phyloP scores from a whole-genome alignment of 2,329 filamentous ascomycete genomes.

The Claviceps sp. region DNA sequence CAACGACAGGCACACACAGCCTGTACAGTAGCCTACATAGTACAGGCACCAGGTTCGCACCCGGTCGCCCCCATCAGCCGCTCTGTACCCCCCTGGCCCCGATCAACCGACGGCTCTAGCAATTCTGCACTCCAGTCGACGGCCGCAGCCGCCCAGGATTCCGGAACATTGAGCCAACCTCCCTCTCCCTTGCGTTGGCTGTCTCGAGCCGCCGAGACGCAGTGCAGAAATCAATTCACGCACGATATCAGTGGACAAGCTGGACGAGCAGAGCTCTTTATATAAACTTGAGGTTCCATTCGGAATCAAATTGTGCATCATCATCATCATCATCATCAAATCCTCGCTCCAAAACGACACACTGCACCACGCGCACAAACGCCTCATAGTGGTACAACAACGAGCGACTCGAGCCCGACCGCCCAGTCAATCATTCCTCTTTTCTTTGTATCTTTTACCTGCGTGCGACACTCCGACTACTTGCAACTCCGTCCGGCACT shows the following conservation, averaged over 20 bases:
- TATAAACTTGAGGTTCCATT: conserved; percentile 6
- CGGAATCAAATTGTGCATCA: not conserved
- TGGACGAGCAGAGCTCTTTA: not conserved
- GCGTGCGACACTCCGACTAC: too few species aligned
- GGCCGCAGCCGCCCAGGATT: not conserved
- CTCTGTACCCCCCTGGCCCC: not conserved
- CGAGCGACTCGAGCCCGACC: not conserved
- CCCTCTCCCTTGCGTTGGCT: conserved; percentile 7
- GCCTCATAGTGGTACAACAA: not conserved
- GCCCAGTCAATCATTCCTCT: not conserved
- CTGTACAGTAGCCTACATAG: too few species aligned
- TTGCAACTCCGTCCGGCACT: not conserved
- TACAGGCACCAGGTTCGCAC: conserved; percentile 3
- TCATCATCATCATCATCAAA: not conserved
- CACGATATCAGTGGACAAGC: not conserved
- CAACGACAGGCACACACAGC: not conserved
- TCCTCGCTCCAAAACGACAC: not conserved
- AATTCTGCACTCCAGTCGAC: conserved; percentile 7
- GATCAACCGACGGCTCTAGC: not conserved
- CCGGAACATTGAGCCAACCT: conserved; percentile 5
- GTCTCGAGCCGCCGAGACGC: conserved; percentile 3
- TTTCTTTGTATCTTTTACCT: not conserved
- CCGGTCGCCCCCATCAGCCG: not conserved
- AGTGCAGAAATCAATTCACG: conserved; percentile 1
- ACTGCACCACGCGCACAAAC: too few species aligned